These are phyloP conservation scores for Talaromyces ruber DNA, from an alignment of 495 filamentous ascomycete genomes.

Conservation along the genomic window DNA sequence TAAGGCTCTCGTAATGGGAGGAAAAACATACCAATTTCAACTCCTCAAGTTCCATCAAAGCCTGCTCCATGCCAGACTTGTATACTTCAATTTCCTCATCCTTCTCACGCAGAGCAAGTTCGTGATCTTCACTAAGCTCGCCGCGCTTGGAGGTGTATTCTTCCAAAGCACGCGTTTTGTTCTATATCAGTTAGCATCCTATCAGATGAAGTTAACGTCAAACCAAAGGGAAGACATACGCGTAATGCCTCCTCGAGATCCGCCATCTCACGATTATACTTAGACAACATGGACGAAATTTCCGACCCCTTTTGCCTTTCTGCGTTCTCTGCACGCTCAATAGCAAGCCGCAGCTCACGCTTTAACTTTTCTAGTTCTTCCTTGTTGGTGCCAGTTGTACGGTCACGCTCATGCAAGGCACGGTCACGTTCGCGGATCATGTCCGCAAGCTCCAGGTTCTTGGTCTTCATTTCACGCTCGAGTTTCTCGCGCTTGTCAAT, in stretches of 20 bases:
- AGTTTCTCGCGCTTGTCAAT: slow-evolving; percentile 92
- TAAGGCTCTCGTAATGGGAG: not conserved
- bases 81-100: slow-evolving; percentile 96
- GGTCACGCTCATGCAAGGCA: slow-evolving; percentile 87
- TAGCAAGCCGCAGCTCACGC: slow-evolving; percentile 88
- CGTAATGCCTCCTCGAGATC: slow-evolving; percentile 90
- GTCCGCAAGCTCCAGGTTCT: slow-evolving; percentile 94
- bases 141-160: slow-evolving; percentile 66
- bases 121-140: slow-evolving; percentile 78
- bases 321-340: slow-evolving; percentile 87
- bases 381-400: slow-evolving; percentile 72
- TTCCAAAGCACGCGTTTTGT: slow-evolving; percentile 82
- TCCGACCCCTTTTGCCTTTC: slow-evolving; percentile 90
- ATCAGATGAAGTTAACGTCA: not conserved
- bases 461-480: slow-evolving; percentile 94
- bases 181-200: slow-evolving; percentile 30
- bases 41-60: slow-evolving; percentile 83
- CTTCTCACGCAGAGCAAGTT: slow-evolving; percentile 76
- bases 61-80: slow-evolving; percentile 95
- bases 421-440: slow-evolving; percentile 97
- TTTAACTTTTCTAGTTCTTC: slow-evolving; percentile 94
- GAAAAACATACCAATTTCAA: slow-evolving; percentile 44
- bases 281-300: slow-evolving; percentile 84
- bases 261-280: slow-evolving; percentile 95
- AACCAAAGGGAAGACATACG: slow-evolving; percentile 21